Evolutionary conservation across 2,329 filamentous ascomycete species (phyloP).

Genomic region (Xylaria polymorpha): DNA sequence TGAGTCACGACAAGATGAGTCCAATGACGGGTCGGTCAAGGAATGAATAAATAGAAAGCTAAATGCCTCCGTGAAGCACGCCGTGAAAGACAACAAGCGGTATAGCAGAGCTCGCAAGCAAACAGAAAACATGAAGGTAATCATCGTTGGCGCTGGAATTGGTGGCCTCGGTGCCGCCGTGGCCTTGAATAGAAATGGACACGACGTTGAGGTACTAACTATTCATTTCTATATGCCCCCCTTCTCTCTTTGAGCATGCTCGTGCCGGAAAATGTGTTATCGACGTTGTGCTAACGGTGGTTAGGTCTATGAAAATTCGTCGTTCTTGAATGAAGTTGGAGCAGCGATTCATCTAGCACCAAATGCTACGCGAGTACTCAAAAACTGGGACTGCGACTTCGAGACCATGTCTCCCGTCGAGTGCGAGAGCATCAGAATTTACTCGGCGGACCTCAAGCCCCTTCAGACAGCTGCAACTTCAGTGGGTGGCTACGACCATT

Average conservation of each 20-base stretch:
- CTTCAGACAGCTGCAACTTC: background rate
- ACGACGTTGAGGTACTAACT: conserved; percentile 34
- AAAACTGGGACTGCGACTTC: conserved; percentile 31
- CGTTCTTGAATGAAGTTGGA: conserved; percentile 35
- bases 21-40: background rate
- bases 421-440: conserved; percentile 13
- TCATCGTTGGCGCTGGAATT: conserved; percentile 35
- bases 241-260: too few species aligned
- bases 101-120: background rate
- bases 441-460: conserved; percentile 8
- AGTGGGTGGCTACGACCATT: conserved; percentile 3
- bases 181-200: conserved; percentile 31
- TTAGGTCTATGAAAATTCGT: conserved; percentile 35
- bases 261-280: background rate
- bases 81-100: background rate
- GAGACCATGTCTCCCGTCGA: conserved; percentile 12
- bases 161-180: conserved; percentile 27
- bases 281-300: conserved; percentile 6
- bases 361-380: conserved; percentile 27
- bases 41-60: background rate
- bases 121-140: conserved; percentile 29
- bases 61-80: background rate
- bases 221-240: background rate
- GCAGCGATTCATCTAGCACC: conserved; percentile 33
- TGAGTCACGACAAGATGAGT: background rate